A percentile compares a stretch with the other conserved stretches of the same genome.
Conservation (phyloP, 768 basidiomycete species). For the Cyclocybe cylindracea region DNA sequence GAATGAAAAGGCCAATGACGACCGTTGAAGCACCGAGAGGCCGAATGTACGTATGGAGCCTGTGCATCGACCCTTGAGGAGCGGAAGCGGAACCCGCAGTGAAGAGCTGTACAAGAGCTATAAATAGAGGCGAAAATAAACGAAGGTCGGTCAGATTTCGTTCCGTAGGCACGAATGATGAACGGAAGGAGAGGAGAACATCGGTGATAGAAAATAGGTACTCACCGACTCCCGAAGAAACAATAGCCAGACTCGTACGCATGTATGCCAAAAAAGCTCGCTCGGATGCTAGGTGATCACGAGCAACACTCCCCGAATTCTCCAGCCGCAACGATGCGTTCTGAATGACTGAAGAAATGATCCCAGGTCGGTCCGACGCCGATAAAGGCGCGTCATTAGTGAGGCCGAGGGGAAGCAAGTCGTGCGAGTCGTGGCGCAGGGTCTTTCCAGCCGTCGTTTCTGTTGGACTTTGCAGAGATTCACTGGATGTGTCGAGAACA, state of each 20-base stretch:
- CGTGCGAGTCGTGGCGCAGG: too few relatives aligned
- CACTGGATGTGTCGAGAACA: too few relatives aligned
- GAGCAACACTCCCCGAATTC: constrained; percentile 63
- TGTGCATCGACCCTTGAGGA: constrained; percentile 14
- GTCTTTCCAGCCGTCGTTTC: too few relatives aligned
- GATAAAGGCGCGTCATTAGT: too few relatives aligned
- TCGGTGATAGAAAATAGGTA: constrained; percentile 8
- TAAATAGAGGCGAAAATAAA: not conserved
- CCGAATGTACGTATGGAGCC: constrained; percentile 36
- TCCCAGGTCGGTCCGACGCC: too few relatives aligned
- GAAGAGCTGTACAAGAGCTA: constrained; percentile 61
- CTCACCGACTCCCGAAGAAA: constrained; percentile 61
- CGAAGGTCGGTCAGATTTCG: not conserved
- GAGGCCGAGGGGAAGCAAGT: too few relatives aligned
- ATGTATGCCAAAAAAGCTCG: constrained; percentile 66
- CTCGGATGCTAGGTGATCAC: constrained; percentile 66
- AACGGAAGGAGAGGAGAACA: not conserved
- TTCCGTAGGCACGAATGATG: not conserved
- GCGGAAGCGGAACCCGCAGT: constrained; percentile 29
- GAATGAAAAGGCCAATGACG: constrained; percentile 45
- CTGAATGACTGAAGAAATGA: too few relatives aligned
- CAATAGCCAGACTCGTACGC: constrained; percentile 62
- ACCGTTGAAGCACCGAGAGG: constrained; percentile 55
- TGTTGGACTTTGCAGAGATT: too few relatives aligned
- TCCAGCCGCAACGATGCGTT: constrained; percentile 32